phyloP scores from a whole-genome alignment of 495 filamentous ascomycete species.

The Rhypophila decipiens region DNA sequence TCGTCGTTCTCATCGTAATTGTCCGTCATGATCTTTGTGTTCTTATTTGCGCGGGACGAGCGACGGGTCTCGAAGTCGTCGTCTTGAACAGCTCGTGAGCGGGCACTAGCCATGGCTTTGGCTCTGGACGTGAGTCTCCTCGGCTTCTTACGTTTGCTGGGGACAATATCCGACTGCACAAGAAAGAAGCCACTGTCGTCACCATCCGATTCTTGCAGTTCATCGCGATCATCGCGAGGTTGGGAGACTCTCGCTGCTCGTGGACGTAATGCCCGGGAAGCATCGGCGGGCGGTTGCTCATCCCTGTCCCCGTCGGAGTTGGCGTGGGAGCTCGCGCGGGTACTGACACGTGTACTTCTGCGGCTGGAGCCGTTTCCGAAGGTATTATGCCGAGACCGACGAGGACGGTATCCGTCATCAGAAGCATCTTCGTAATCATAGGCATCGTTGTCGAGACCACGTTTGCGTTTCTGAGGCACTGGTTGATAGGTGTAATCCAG shows the following conservation, averaged over 20 bases:
- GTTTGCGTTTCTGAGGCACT: slow-evolving; percentile 17
- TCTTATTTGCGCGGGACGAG: slow-evolving; percentile 43
- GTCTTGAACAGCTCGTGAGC: too few species aligned
- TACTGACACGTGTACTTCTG: slow-evolving; percentile 17
- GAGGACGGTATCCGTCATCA: background rate
- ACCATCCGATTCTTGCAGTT: slow-evolving; percentile 31
- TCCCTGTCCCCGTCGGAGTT: slow-evolving; percentile 20
- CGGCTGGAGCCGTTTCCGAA: slow-evolving; percentile 6
- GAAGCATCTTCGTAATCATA: slow-evolving; percentile 22
- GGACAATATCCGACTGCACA: slow-evolving; percentile 34
- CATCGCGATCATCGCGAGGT: slow-evolving; percentile 41
- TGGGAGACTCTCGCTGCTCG: too few species aligned
- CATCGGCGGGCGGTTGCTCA: background rate
- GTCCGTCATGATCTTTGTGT: slow-evolving; percentile 57
- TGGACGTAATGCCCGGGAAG: too few species aligned
- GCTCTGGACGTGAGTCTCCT: too few species aligned
- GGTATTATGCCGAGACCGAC: slow-evolving; percentile 3
- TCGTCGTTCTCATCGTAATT: slow-evolving; percentile 47
- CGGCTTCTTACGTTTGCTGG: slow-evolving; percentile 5
- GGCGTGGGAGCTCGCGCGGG: slow-evolving; percentile 15
- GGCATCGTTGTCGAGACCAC: slow-evolving; percentile 10
- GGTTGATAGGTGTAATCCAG: background rate
- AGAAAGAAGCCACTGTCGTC: slow-evolving; percentile 26
- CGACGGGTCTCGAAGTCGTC: slow-evolving; percentile 42
- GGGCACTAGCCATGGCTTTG: too few species aligned